phyloP scores from a whole-genome alignment of 176 grass and related monocot genomes.

The Avena atlantica region DNA sequence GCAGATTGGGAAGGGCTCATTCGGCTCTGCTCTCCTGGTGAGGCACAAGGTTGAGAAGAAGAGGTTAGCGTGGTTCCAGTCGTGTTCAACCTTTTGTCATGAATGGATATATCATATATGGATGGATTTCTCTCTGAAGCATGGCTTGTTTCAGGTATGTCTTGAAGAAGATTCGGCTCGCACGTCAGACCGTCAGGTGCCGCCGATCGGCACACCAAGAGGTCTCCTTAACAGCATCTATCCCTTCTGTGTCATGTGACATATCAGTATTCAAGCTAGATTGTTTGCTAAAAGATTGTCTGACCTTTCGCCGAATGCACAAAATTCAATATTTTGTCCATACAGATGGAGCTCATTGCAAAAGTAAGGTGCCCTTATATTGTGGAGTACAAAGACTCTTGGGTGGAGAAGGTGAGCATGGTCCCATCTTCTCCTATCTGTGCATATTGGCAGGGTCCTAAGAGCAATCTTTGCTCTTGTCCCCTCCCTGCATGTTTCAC shows the following conservation, averaged over 20 bases:
- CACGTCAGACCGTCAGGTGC: constrained; percentile 81
- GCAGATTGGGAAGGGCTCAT: constrained; percentile 96
- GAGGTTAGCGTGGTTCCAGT: constrained; percentile 43
- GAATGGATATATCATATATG: neutral
- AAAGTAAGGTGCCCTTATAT: constrained; percentile 92
- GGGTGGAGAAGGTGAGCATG: constrained; percentile 89
- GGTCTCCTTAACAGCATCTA: constrained; percentile 32
- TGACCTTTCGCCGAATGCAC: neutral
- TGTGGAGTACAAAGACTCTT: constrained; percentile 95
- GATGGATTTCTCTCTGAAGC: constrained; percentile 18
- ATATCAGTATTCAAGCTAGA: neutral
- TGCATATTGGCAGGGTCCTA: constrained; percentile 42
- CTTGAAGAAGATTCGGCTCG: constrained; percentile 93
- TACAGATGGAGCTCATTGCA: constrained; percentile 93
- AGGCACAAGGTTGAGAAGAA: constrained; percentile 88
- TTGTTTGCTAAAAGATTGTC: neutral
- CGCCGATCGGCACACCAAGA: constrained; percentile 87
- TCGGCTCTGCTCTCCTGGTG: constrained; percentile 89
- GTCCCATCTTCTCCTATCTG: constrained; percentile 18
- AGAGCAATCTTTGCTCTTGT: constrained; percentile 16
- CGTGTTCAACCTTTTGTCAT: neutral
- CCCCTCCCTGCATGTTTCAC: constrained; percentile 10
- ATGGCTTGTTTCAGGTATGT: constrained; percentile 69
- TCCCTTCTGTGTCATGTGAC: neutral
- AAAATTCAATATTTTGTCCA: constrained; percentile 21